Evolutionary conservation across 1,284 basidiomycete species (phyloP), one percentile per base, ranked within the genome.

Genomic region (Jaminaea rosea): DNA sequence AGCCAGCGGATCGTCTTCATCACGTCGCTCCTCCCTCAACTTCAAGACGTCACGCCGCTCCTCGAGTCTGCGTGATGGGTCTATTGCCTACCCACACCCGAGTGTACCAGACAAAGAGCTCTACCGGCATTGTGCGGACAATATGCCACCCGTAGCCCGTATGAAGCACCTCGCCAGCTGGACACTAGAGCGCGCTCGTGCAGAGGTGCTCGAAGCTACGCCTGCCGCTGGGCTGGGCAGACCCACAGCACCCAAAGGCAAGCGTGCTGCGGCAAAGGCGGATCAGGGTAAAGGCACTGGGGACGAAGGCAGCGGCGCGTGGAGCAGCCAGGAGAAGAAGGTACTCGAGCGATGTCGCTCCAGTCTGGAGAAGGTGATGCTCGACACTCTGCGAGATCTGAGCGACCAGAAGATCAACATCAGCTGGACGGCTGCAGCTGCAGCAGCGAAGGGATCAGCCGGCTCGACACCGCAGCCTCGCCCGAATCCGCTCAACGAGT

Each of bases 41-140:
- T 53, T 69, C 32, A 69, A 69, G 46, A 63, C 62, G 6, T 48
- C 57, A 52, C 56, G 59, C 26, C 56, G 67, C 11, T 50, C 61
- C 21, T 66, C 65, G 9, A 59, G 58, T 4, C 48, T 69, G 23
- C 62, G 67, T 23, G 65, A 67, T 28, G 56, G 56, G 32, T 53
- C 56, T 2, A 53, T 56, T 8, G 67, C 67, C 13, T 65, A 69
- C 45, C 67, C 67, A 3, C 67, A 69, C 46, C 59, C 60, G 11
- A 56, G 62, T 39, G 63, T 69, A 4, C 67, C 67, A 6, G 67
- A 69, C 37, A 53, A 64, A 45, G 60, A 59, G 44, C 55, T 69
- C 2, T 69, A 64, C 46, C 56, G 65, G 32, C 67, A 69, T 29
- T 62, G 58, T 49, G 61, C 56, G 45, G 63, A 63, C 26, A 56